Base-by-base conservation (phyloP, 306 rosid genomes). In the Psophocarpus tetragonolobus region DNA sequence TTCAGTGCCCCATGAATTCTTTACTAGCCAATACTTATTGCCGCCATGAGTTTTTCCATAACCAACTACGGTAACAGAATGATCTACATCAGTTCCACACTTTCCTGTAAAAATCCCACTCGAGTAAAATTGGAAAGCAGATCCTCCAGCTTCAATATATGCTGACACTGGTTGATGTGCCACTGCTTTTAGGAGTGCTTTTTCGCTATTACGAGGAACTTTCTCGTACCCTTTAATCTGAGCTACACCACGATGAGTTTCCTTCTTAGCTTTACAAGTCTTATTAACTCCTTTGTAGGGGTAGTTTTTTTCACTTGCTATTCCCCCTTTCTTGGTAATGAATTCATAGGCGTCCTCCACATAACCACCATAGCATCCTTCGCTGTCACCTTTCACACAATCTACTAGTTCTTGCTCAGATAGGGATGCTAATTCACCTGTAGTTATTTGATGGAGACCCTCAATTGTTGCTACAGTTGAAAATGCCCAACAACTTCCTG, bases 401-500 rank as follows among this genome's bases (percentile, higher is more conserved):
- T 75, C 80, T 8, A 75, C 64, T 2, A 75, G 51, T 33, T 75
- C 80, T 47, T 75, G 80, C 24, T 75, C 80, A 0, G 72, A 75
- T 1, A 75, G 73, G 1, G 80, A 75, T 64, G 64, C 73, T n/a
- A 75, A 14, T 32, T 21, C 10, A 20, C 73, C 53, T 47, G 47
- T 75, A 3, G 36, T 14, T 45, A 63, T 62, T 47, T 63, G 50
- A 15, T 75, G 63, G 38, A 75, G 36, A 30, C 80, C 63, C 26
- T 75, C 80, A 0, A 4, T 33, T 15, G 80, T 9, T 1, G 80
- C 80, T 12, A 48, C 51, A 1, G 64, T 8, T 63, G 73, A 20
- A 75, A 63, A 75, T 33, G 73, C 80, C 80, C 73, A 75, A 20
- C 80, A 63, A 48, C 79, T 75, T 29, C 71, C 79, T 75, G 71